Evolutionary conservation across 2,329 filamentous ascomycete genomes (phyloP), one percentile per base, ranked within the genome.

Genomic region (Rhinocladiella similis): DNA sequence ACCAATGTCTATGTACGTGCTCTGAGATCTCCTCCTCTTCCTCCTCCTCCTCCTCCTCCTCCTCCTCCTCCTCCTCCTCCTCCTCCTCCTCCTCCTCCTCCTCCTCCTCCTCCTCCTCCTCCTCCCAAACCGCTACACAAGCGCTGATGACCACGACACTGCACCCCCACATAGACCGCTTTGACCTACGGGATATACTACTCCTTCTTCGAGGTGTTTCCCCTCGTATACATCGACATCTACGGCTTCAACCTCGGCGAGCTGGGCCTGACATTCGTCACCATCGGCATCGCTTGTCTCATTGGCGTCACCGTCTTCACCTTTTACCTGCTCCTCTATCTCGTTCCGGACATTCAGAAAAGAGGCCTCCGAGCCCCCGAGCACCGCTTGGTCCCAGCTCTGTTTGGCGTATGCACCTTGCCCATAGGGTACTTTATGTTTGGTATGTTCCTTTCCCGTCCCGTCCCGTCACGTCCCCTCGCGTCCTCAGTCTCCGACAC

Each of bases 151-250:
- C 29, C 35, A 18, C 27, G 45, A 33, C 29, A 4, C 3, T 33
- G 25, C 7, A 4, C 25, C 10, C n/a, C 18, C n/a, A 13, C 20
- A 46, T 25, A 54, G 52, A 83, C 79, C 2, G 79, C 79, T 50
- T 78, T 87, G 61, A 78, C 82, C 61, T 87, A 73, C 53, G 70
- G 63, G 5, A 70, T 73, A 5, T 72, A 72, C 54, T 80, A 80
- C 61, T 73, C 73, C 5, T 87, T 80, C 71, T 88, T 88, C 66
- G 84, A 87, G 64, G 80, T 80, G 16, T 87, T 88, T 68, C 84
- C 84, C 3, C 73, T 86, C 10, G 83, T 88, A 50, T 88, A 85
- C 67, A 76, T 77, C 1, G 75, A 75, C 33, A 55, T 56, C 14
- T 88, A 88, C 70, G 69, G 73, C 66, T 85, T 88, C 78, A 80